Percentiles rank a stretch among this genome's conserved stretches.
Conservation (phyloP, 73 alveolate genomes). For the Blepharisma japonicum region DNA sequence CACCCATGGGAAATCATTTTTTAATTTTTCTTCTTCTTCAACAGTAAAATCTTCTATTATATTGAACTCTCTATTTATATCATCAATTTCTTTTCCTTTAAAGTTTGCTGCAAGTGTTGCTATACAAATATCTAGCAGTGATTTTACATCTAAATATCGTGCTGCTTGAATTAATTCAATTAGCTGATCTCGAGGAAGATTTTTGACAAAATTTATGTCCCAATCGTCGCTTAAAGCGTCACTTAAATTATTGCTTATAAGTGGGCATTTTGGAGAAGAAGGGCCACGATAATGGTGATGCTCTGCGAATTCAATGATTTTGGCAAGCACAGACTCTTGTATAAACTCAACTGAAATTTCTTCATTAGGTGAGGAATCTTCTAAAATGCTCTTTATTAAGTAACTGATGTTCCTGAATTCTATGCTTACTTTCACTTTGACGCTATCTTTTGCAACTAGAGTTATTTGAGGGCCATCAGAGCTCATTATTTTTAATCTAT, state of each 20-base stretch:
- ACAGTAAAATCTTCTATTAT: background rate
- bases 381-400: background rate
- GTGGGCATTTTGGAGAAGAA: background rate
- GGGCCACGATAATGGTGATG: constrained; percentile 5
- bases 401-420: background rate
- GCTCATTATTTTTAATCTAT: too few species aligned
- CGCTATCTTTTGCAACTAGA: background rate
- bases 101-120: background rate
- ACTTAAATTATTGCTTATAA: background rate
- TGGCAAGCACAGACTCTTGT: background rate
- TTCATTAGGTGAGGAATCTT: background rate
- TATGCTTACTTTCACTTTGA: background rate
- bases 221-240: background rate
- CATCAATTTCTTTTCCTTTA: background rate
- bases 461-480: background rate
- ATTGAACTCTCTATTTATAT: background rate
- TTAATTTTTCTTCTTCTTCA: background rate
- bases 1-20: too few species aligned
- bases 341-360: background rate
- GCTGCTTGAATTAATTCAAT: background rate
- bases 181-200: background rate
- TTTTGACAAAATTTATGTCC: background rate
- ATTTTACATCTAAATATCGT: background rate
- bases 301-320: background rate
- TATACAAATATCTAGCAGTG: background rate